Base-by-base conservation (phyloP, 495 filamentous ascomycete genomes). In the Lineolata rhizophorae region DNA sequence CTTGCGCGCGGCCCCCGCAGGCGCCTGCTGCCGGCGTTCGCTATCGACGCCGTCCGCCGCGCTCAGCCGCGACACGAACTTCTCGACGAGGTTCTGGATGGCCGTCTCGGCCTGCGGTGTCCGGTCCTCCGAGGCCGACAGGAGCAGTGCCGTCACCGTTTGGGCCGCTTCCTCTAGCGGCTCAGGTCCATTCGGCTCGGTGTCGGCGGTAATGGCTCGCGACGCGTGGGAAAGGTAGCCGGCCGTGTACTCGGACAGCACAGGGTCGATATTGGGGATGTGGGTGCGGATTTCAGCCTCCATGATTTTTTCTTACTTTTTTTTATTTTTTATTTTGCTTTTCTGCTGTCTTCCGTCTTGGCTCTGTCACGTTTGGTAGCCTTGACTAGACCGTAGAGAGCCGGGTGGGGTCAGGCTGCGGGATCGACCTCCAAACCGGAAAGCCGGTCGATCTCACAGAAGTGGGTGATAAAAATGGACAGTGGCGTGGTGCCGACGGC, bases 211-310 rank as follows among this genome's bases (percentile, higher is more conserved):
- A 35, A 72, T 62, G 56, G 76, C 87, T 29, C 72, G 63, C 19
- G 84, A 79, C 35, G 85, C 87, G 61, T 95, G 85, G 46, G 69
- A 81, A 38, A 99, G 60, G 49, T 94, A 95, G 22, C 87, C 90
- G 39, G 81, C 76, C 14, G 85, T 83, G 49, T 97, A 97, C 50
- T 90, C 79, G 22, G 81, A 80, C 32, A 97, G 59, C 35, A 93
- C 67, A 27, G 73, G 79, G 53, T 97, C 87, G 35, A 93, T 73
- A 39, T 75, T 72, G 30, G 87, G 85, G 35, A 97, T 70, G 43
- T 76, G 70, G 19, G 76, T 60, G 50, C 75, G 73, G 46, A 97
- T 78, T 62, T 94, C 78, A 42, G 75, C 62, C 56, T 97, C 85
- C 87, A 97, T 97, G 30, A 30, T 34, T 25, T 25, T 25, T 6